Base-by-base conservation (phyloP, 805 yeast genomes). In the Zygosaccharomyces kombuchaensis region DNA sequence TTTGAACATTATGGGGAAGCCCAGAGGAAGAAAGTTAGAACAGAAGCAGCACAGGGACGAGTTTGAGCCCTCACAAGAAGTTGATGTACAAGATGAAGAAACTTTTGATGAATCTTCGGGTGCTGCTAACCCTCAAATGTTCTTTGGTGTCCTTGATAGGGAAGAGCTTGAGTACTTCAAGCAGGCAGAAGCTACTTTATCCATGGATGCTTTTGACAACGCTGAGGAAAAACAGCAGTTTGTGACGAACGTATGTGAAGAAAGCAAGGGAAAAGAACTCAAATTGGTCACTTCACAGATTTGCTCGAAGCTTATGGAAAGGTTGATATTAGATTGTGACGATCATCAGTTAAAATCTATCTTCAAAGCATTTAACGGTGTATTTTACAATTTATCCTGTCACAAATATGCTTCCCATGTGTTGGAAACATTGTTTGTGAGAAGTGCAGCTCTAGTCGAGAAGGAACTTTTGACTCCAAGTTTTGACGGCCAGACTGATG, bases 321-420 rank as follows among this genome's bases (percentile, higher is more conserved):
- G 99, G 60, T 69, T 91, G 50, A 76, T 91, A n/a, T 66, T 86
- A 34, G 68, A 72, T 14, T 83, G 90, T 12, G 72, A 75, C 22
- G 82, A 80, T 50, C 70, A 66, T 9, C 95, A 88, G 62, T 65
- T 88, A 48, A 81, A 81, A 55, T 70, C 72, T 26, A 60, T 90
- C 0, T 85, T 83, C 64, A 75, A 73, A 48, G 78, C 82, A 1
- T 85, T 89, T 58, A 72, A 72, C 34, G 87, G 85, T n/a, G 84
- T 84, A 53, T 84, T 87, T 55, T 78, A 76, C n/a, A 78, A 82
- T 16, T 72, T 90, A 53, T 77, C 93, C 3, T 81, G 81, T 55
- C 97, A 93, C 59, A 89, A 90, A 62, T 91, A 88, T 61, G 81
- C 96, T 1, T 90, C 97, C 0, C 99, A 93, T 65, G 95, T 95